Conservation (phyloP, 1,284 basidiomycete genomes). For the Sporisorium graminicola region DNA sequence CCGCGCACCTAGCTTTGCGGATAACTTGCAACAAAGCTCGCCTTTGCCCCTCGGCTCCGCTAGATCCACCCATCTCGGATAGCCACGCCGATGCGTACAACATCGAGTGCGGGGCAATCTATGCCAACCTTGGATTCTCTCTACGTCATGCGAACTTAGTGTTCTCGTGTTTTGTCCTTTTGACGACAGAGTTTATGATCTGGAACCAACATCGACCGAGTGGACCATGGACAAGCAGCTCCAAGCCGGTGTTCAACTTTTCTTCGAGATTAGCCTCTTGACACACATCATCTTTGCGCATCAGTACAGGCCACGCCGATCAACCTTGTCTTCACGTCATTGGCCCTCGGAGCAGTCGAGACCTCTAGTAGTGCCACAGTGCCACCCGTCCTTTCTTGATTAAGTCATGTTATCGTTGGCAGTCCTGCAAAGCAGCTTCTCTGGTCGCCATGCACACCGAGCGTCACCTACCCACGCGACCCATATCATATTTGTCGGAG, state of each 20-base stretch:
- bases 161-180: too few species aligned
- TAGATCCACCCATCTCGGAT: not conserved
- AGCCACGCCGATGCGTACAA: not conserved
- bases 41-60: not conserved
- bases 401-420: not conserved
- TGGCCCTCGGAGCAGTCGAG: not conserved
- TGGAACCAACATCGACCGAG: not conserved
- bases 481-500: slow-evolving; percentile 1
- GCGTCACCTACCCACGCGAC: not conserved
- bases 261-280: too few species aligned
- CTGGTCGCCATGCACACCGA: slow-evolving; percentile 1
- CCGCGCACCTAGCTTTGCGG: not conserved
- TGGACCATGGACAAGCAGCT: too few species aligned
- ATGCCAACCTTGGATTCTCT: not conserved
- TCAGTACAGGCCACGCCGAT: too few species aligned
- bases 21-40: not conserved
- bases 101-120: not conserved
- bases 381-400: too few species aligned
- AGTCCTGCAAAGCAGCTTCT: not conserved
- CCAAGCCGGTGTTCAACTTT: too few species aligned
- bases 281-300: not conserved
- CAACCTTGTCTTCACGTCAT: not conserved
- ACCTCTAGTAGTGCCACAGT: not conserved
- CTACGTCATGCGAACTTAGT: not conserved
- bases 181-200: not conserved